Percentiles rank a stretch among this genome's conserved stretches.
Evolutionary conservation across 371 early-diverging fungal species (phyloP).

Genomic region (Lichtheimia ornata): DNA sequence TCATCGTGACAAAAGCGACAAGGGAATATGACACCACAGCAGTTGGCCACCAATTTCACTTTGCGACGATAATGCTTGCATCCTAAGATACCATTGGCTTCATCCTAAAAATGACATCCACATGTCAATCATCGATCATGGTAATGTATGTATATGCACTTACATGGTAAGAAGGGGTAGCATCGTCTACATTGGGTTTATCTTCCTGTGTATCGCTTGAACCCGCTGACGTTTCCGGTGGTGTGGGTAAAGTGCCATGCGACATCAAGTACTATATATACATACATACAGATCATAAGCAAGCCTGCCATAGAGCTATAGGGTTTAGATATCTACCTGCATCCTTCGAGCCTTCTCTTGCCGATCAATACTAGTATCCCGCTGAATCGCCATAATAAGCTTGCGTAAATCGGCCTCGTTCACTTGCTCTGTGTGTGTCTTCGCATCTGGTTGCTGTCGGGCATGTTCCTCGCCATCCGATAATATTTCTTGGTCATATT

Average conservation of each 20-base stretch:
- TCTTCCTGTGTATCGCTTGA: slow-evolving; percentile 3
- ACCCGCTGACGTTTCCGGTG: slow-evolving; percentile 1
- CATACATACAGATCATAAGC: neutral
- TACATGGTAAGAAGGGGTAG: slow-evolving; percentile 17
- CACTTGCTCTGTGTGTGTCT: neutral
- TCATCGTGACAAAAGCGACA: slow-evolving; percentile 98
- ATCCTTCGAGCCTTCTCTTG: slow-evolving; percentile 72
- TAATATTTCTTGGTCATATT: neutral
- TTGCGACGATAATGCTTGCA: slow-evolving; percentile 95
- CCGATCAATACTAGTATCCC: slow-evolving; percentile 31
- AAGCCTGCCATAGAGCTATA: neutral
- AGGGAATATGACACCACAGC: slow-evolving; percentile 87
- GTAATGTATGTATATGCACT: neutral
- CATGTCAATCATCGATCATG: neutral
- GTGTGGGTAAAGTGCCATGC: slow-evolving; percentile 15
- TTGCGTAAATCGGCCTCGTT: slow-evolving; percentile 48
- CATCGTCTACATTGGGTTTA: slow-evolving; percentile 6
- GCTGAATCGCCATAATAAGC: neutral
- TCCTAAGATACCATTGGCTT: slow-evolving; percentile 63
- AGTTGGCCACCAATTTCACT: slow-evolving; percentile 86
- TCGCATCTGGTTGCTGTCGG: neutral
- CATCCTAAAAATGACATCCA: slow-evolving; percentile 45
- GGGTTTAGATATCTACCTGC: slow-evolving; percentile 52
- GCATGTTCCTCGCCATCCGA: neutral
- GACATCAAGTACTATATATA: slow-evolving; percentile 18